Conservation (phyloP, 2,329 filamentous ascomycete species). For the Zymoseptoria ardabiliae region DNA sequence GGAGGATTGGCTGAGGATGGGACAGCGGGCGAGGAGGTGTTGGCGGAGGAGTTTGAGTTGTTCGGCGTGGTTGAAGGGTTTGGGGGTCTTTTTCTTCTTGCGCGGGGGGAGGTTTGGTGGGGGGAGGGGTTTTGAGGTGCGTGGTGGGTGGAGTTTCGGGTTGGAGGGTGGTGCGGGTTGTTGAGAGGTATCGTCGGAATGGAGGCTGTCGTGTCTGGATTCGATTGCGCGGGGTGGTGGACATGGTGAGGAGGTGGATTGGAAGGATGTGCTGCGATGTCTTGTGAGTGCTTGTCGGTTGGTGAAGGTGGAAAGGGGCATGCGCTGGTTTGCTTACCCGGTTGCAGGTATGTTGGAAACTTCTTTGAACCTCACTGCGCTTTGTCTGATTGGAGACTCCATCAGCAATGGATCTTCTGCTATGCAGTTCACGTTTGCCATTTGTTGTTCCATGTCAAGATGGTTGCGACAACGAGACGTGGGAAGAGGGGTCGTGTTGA, state of each 20-base stretch:
- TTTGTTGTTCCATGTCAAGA: not conserved
- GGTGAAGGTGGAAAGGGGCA: not conserved
- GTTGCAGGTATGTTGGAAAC: not conserved
- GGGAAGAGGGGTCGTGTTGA: not conserved
- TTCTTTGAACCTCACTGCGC: not conserved
- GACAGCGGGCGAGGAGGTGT: not conserved
- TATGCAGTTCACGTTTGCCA: not conserved
- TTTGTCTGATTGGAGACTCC: not conserved
- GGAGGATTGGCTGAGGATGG: not conserved
- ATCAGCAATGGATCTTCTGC: not conserved
- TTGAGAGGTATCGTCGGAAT: not conserved
- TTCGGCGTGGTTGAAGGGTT: not conserved
- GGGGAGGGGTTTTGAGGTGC: not conserved
- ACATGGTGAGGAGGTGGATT: not conserved
- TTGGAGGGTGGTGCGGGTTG: no score
- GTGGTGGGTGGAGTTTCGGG: no score
- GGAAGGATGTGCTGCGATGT: not conserved
- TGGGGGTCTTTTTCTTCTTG: not conserved
- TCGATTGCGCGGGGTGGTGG: no score
- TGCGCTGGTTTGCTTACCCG: not conserved
- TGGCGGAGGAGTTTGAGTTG: not conserved
- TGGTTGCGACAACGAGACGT: no score
- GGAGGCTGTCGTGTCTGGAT: not conserved
- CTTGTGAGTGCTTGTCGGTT: not conserved
- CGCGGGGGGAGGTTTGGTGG: not conserved